Evolutionary conservation across 2,329 filamentous ascomycete genomes (phyloP).

Genomic region (Hypoxylon sp.): DNA sequence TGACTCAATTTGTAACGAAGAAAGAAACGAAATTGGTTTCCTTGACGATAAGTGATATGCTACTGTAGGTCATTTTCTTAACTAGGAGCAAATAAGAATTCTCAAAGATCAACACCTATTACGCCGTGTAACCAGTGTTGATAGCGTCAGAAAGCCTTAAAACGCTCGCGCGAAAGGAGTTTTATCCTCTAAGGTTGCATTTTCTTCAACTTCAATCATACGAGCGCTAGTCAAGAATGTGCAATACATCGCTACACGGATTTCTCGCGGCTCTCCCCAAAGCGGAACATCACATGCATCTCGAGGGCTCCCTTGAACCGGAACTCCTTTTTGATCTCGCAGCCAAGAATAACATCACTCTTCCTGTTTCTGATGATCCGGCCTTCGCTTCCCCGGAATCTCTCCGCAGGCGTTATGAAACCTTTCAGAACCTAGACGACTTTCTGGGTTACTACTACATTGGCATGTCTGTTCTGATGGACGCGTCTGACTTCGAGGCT

Average conservation of each 20-base stretch:
- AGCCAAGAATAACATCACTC: constrained; percentile 73
- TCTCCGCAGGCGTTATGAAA: constrained; percentile 74
- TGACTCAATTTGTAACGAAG: constrained; percentile 7
- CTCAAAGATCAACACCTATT: background rate
- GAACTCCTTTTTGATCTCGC: constrained; percentile 79
- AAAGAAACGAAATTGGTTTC: constrained; percentile 2
- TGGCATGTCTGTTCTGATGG: constrained; percentile 78
- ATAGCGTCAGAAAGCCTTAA: background rate
- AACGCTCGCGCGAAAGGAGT: background rate
- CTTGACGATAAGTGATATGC: constrained; percentile 8
- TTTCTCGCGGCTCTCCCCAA: constrained; percentile 79
- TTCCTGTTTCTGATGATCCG: constrained; percentile 71
- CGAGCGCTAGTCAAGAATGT: constrained; percentile 61
- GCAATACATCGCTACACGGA: constrained; percentile 67
- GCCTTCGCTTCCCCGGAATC: constrained; percentile 74
- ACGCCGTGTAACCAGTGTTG: background rate
- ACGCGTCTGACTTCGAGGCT: constrained; percentile 77
- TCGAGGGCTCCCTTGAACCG: constrained; percentile 82
- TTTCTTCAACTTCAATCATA: background rate
- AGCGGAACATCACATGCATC: constrained; percentile 85
- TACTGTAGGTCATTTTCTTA: background rate
- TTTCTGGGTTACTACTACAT: constrained; percentile 86
- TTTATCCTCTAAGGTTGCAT: background rate
- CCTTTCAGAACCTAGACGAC: constrained; percentile 80
- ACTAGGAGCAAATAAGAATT: background rate